These are phyloP conservation scores for Penicillium paradoxum DNA, from an alignment of 495 filamentous ascomycete species.

Conservation along the genomic window DNA sequence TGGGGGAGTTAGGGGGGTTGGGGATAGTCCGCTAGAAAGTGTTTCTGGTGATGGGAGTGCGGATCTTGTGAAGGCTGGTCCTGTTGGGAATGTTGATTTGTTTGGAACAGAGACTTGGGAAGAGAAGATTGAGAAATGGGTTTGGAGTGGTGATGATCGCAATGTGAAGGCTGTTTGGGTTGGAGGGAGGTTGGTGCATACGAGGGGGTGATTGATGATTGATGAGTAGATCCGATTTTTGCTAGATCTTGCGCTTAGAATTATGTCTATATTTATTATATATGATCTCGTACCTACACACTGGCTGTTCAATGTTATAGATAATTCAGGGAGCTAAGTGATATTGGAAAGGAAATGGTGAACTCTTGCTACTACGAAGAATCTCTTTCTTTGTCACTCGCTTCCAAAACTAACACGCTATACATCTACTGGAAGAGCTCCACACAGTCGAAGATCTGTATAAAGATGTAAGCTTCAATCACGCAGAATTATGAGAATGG, in stretches of 20 bases:
- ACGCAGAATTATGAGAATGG: background rate
- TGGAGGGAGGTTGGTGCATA: slow-evolving; percentile 59
- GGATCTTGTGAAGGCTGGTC: slow-evolving; percentile 10
- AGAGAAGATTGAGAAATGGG: slow-evolving; percentile 83
- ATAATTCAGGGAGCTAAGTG: background rate
- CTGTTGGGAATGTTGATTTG: slow-evolving; percentile 54
- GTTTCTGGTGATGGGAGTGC: background rate
- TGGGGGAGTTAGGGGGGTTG: slow-evolving; percentile 27
- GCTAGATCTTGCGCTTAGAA: background rate
- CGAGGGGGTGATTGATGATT: slow-evolving; percentile 12
- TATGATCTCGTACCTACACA: background rate
- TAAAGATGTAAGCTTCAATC: background rate
- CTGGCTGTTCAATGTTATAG: background rate
- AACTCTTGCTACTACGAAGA: background rate
- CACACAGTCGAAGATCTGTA: slow-evolving; percentile 53
- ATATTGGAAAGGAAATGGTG: background rate
- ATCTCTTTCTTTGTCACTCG: background rate
- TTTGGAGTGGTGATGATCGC: slow-evolving; percentile 82
- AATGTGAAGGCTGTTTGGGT: slow-evolving; percentile 83
- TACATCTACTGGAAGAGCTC: slow-evolving; percentile 42
- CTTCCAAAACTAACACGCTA: too few species aligned
- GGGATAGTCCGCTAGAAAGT: slow-evolving; percentile 8
- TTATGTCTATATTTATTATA: background rate
- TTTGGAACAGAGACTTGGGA: slow-evolving; percentile 82
- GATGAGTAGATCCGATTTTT: too few species aligned